A percentile compares a stretch with the other conserved stretches of the same genome.
Conservation (phyloP, 768 basidiomycete genomes). For the Pisolithus microcarpus region DNA sequence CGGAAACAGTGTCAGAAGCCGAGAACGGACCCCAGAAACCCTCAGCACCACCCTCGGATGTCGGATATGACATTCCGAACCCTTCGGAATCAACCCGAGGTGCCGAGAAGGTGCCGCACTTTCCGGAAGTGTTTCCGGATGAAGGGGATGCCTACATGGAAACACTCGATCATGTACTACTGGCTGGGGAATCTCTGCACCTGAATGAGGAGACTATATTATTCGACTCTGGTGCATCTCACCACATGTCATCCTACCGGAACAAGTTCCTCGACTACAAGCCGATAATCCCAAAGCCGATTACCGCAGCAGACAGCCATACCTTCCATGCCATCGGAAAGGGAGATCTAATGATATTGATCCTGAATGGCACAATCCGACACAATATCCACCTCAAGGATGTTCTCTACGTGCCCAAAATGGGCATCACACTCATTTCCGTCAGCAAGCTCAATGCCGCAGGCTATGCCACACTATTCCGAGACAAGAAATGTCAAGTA, state of each 20-base stretch:
- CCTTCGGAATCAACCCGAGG: too few relatives aligned
- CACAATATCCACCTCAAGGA: not conserved
- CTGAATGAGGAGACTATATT: not conserved
- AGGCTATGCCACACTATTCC: conserved; percentile 4
- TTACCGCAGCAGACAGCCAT: conserved; percentile 11
- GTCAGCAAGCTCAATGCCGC: conserved; percentile 3
- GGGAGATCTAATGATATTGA: conserved; percentile 15
- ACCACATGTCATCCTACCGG: not conserved
- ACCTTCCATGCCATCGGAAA: conserved; percentile 4
- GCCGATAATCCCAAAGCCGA: conserved; percentile 15
- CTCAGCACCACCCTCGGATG: too few relatives aligned
- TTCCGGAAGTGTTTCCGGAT: not conserved
- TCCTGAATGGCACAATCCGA: conserved; percentile 11
- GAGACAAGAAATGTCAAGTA: not conserved
- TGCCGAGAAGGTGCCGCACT: not conserved
- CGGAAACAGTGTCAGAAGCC: too few relatives aligned
- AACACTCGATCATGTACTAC: not conserved
- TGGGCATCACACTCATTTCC: conserved; percentile 17
- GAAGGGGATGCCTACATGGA: not conserved
- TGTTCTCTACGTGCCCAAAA: conserved; percentile 12
- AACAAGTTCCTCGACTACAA: conserved; percentile 1
- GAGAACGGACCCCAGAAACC: too few relatives aligned
- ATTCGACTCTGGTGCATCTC: not conserved
- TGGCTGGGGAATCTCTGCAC: not conserved
- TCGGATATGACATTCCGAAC: too few relatives aligned